phyloP scores from a whole-genome alignment of 164 flowering plant species.

The Magnolia sinica region DNA sequence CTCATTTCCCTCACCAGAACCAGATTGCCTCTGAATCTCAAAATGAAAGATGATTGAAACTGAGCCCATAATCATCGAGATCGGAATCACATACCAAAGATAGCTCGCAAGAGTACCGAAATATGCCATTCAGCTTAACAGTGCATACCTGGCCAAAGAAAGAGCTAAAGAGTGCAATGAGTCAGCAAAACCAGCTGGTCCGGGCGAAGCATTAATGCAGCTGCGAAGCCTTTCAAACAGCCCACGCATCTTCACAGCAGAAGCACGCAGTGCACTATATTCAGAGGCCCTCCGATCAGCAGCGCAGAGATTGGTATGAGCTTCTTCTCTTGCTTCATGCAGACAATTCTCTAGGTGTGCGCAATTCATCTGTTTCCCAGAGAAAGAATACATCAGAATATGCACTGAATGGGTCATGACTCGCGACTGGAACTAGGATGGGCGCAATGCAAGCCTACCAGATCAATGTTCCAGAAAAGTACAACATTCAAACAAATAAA shows the following conservation, averaged over 20 bases:
- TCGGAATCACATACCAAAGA: too few species aligned
- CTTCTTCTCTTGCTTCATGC: constrained; percentile 99
- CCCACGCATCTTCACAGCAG: constrained; percentile 86
- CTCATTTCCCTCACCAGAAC: too few species aligned
- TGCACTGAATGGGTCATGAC: neutral
- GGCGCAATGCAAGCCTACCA: too few species aligned
- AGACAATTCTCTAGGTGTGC: constrained; percentile 96
- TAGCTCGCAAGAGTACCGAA: neutral
- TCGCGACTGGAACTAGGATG: neutral
- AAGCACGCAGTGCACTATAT: constrained; percentile 77
- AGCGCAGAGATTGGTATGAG: constrained; percentile 94
- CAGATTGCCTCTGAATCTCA: too few species aligned
- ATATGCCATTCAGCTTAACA: constrained; percentile 1
- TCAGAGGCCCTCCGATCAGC: constrained; percentile 92
- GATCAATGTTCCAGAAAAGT: too few species aligned
- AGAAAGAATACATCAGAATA: constrained; percentile 6
- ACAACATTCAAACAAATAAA: too few species aligned
- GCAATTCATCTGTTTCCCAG: constrained; percentile 79
- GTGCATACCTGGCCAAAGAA: constrained; percentile 73
- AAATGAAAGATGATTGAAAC: too few species aligned
- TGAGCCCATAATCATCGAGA: too few species aligned
- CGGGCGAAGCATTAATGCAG: constrained; percentile 61
- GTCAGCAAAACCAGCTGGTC: constrained; percentile 66
- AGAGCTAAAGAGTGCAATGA: constrained; percentile 75
- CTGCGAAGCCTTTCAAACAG: constrained; percentile 74